These are phyloP conservation scores for Protomyces inundatus DNA, from an alignment of 1,139 yeast species.

Conservation along the genomic window DNA sequence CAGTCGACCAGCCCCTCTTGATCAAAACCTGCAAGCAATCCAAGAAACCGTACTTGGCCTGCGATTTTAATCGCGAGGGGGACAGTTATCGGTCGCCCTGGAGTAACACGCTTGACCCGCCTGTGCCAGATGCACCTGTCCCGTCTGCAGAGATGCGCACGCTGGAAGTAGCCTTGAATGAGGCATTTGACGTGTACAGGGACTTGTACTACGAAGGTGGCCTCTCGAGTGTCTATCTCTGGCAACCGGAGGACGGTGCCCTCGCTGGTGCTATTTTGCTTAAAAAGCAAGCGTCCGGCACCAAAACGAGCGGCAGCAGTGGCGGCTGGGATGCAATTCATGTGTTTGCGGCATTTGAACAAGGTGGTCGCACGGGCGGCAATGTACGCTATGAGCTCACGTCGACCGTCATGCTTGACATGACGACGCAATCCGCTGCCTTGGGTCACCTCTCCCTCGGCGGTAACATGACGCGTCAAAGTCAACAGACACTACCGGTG, in stretches of 20 bases:
- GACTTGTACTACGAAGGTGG: slow-evolving; percentile 95
- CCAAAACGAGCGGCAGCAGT: slow-evolving; percentile 25
- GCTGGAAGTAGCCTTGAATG: slow-evolving; percentile 76
- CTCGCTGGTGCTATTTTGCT: slow-evolving; percentile 91
- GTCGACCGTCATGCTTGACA: slow-evolving; percentile 77
- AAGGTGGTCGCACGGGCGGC: slow-evolving; percentile 35
- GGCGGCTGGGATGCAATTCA: slow-evolving; percentile 91
- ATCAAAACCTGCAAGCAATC: slow-evolving; percentile 53
- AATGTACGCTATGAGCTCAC: slow-evolving; percentile 63
- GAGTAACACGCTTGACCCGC: slow-evolving; percentile 74
- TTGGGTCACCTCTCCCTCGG: slow-evolving; percentile 53
- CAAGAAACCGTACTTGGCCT: slow-evolving; percentile 69
- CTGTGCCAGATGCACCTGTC: slow-evolving; percentile 58
- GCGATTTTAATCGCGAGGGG: slow-evolving; percentile 94
- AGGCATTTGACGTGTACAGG: slow-evolving; percentile 85
- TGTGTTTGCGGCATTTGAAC: slow-evolving; percentile 68
- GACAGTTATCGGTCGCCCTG: slow-evolving; percentile 91
- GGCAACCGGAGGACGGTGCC: slow-evolving; percentile 60
- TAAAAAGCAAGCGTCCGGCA: slow-evolving; percentile 51
- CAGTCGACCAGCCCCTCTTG: slow-evolving; percentile 80
- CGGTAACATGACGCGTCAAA: slow-evolving; percentile 80
- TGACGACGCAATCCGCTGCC: slow-evolving; percentile 41
- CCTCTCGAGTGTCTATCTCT: slow-evolving; percentile 78
- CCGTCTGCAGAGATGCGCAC: slow-evolving; percentile 66
- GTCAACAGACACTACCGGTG: slow-evolving; percentile 47